Evolutionary conservation across 176 grass and related monocot genomes (phyloP).

Genomic region (Cenchrus americanus): DNA sequence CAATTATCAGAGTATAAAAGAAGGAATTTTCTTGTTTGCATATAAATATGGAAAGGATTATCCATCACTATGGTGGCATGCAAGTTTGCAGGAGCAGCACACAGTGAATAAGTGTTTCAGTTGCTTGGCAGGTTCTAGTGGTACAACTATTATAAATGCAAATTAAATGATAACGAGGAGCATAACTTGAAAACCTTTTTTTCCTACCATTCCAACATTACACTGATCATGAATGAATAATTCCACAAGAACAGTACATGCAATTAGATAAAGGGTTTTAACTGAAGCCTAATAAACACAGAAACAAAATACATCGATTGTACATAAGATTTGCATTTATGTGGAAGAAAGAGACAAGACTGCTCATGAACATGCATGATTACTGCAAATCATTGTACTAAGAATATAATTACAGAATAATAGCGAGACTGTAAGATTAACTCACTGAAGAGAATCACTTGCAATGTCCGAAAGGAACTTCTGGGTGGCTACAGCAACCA

Average conservation of each 20-base stretch:
- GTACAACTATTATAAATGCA: neutral
- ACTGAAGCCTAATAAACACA: neutral
- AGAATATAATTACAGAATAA: neutral
- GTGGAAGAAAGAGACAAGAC: neutral
- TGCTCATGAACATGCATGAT: neutral
- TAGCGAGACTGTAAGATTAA: slow-evolving; percentile 19
- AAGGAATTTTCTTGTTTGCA: neutral
- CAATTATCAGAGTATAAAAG: neutral
- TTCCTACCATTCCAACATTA: neutral
- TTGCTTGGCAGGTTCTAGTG: neutral
- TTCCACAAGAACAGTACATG: neutral
- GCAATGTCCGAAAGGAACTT: slow-evolving; percentile 95
- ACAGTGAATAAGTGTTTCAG: neutral
- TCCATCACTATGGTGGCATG: neutral
- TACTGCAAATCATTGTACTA: neutral
- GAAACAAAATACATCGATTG: neutral
- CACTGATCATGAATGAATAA: neutral
- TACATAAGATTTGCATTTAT: neutral
- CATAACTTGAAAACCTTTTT: neutral
- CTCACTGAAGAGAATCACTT: slow-evolving; percentile 96
- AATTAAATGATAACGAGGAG: neutral
- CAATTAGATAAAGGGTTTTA: neutral
- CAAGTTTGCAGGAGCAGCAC: neutral
- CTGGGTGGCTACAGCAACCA: slow-evolving; percentile 90
- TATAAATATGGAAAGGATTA: neutral